Evolutionary conservation across 179 eudicot species (phyloP), one percentile per base, ranked within the genome.

Genomic region (Monotropa hypopitys): DNA sequence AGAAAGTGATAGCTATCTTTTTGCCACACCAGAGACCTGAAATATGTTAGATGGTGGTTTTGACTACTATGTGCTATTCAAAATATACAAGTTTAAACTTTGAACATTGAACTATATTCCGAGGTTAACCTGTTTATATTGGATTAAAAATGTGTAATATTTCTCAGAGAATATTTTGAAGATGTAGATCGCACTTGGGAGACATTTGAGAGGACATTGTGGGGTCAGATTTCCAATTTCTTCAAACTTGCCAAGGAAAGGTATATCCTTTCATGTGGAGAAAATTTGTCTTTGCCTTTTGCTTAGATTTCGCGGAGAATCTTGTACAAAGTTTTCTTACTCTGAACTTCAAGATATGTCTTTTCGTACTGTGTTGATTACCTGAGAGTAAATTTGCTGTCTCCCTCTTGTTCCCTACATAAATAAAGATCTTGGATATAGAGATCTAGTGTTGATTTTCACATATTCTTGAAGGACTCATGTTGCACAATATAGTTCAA

Each of bases 171-270:
- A 85, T 95, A 95, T 86, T 95, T 95, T 84, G 98, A 95, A 91
- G 99, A 95, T 81, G 94, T 95, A 57, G 99, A 95, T 85, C 89
- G 88, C 53, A 91, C 93, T 49, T 95, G 99, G 99, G 99, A 93
- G 84, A 95, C 99, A 80, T 95, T 95, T 78, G 98, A 95, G 86
- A 88, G 85, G 90, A 89, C 93, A 69, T 82, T 95, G 80, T 93
- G 99, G 98, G 95, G 85, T 76, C 99, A 93, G 75, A 70, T 95
- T 78, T 83, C 90, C 72, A 91, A 95, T 87, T 95, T 90, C 84
- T 91, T 83, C 77, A 88, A 88, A 80, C 94, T 87, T 75, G 84
- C 99, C 56, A 95, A 95, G 83, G 98, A 93, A 78, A 91, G 97
- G 99, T 95, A 88, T 66, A 45, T 54, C 46, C 2, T 0, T 50